These are phyloP conservation scores for Acanthamoeba culbertsoni DNA, from an alignment of 208 protist species.

Conservation along the genomic window DNA sequence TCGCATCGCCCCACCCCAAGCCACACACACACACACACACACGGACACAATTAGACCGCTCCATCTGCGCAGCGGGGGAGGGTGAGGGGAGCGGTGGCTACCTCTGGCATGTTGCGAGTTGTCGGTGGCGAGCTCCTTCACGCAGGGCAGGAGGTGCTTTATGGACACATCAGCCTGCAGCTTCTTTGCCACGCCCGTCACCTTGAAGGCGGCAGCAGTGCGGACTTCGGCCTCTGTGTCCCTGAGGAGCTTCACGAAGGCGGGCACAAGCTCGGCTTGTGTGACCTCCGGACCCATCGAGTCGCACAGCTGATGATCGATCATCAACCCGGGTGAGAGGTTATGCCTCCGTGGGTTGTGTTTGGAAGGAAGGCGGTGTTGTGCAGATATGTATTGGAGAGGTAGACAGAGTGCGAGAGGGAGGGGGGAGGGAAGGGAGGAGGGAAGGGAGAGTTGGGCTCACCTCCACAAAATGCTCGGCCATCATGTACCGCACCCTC, in stretches of 20 bases:
- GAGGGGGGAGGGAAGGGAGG: neutral
- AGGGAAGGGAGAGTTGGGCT: neutral
- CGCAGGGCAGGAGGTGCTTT: conserved; percentile 79
- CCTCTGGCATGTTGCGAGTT: conserved; percentile 85
- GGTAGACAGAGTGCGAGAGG: neutral
- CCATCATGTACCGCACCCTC: conserved; percentile 97
- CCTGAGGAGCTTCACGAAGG: conserved; percentile 83
- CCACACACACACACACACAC: neutral
- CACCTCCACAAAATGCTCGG: conserved; percentile 90
- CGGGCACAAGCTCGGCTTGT: conserved; percentile 78
- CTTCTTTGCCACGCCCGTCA: conserved; percentile 77
- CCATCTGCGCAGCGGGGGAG: neutral
- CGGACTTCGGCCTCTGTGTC: conserved; percentile 91
- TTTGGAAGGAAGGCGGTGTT: neutral
- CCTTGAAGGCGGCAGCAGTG: conserved; percentile 84
- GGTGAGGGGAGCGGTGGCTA: neutral
- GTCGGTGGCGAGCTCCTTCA: conserved; percentile 81
- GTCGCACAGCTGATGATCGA: conserved; percentile 50
- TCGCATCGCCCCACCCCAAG: too few species aligned
- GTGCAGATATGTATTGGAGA: too few species aligned
- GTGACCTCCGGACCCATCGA: conserved; percentile 76
- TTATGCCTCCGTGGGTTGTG: too few species aligned
- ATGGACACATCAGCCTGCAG: conserved; percentile 74
- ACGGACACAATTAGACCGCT: neutral
- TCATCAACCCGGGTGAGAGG: neutral